Conservation (phyloP, 2,329 filamentous ascomycete species). For the Helicocarpus griseus region DNA sequence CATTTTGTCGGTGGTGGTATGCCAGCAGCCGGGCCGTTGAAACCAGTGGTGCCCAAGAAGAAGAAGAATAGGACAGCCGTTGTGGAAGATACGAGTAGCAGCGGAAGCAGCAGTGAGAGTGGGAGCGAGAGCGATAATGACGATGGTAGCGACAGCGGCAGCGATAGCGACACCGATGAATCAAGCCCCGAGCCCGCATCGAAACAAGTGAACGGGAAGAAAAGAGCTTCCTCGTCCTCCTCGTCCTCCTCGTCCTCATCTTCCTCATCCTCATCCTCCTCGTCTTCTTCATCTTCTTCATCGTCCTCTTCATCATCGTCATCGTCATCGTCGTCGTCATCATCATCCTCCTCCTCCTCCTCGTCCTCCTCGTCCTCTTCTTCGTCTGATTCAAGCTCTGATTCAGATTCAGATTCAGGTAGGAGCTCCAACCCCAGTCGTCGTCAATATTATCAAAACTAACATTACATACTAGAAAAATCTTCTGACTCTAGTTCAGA, state of each 20-base stretch:
- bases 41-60: constrained; percentile 6
- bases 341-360: neutral
- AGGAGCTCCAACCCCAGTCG: neutral
- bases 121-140: constrained; percentile 16
- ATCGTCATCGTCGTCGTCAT: neutral
- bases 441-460: neutral
- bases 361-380: neutral
- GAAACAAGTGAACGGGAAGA: neutral
- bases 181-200: neutral
- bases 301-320: too few relatives aligned
- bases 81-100: constrained; percentile 31
- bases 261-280: neutral
- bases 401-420: constrained; percentile 8
- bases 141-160: constrained; percentile 17
- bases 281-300: constrained; percentile 5
- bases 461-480: neutral
- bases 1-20: constrained; percentile 22
- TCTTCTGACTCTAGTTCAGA: too few relatives aligned
- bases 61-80: constrained; percentile 29
- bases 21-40: neutral
- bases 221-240: neutral
- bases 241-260: neutral
- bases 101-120: constrained; percentile 26
- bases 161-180: constrained; percentile 13
- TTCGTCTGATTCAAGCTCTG: constrained; percentile 6